Conservation (phyloP, 192 early-diverging fungal species). For the Backusella tuberculispora region DNA sequence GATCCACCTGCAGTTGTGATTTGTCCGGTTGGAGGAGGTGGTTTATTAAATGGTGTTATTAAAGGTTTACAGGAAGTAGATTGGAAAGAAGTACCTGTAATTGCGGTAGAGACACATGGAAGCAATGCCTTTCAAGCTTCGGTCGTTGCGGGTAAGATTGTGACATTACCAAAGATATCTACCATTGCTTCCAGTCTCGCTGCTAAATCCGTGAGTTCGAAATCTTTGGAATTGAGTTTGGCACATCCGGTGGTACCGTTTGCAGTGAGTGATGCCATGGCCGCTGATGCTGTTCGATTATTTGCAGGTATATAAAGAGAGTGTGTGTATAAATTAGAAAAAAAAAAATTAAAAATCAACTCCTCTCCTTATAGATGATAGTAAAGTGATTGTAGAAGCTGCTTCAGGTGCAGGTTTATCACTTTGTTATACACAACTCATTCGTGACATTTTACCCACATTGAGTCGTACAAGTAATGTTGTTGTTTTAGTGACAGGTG, state of each 20-base stretch:
- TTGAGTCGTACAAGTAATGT: constrained; percentile 58
- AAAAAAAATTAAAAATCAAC: not conserved
- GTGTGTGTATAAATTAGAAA: not conserved
- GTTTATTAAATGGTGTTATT: constrained; percentile 68
- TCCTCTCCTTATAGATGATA: constrained; percentile 49
- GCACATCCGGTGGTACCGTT: constrained; percentile 59
- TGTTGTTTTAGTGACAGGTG: constrained; percentile 72
- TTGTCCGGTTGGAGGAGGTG: constrained; percentile 72
- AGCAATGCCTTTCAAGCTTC: constrained; percentile 72
- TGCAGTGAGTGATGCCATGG: constrained; percentile 62
- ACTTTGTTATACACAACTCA: constrained; percentile 60
- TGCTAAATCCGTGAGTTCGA: constrained; percentile 45
- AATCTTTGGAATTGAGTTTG: constrained; percentile 50
- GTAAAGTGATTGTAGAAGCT: constrained; percentile 63
- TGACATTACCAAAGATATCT: constrained; percentile 46
- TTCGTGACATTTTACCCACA: constrained; percentile 64
- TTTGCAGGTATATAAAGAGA: constrained; percentile 49
- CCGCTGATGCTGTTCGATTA: constrained; percentile 51
- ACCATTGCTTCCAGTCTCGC: constrained; percentile 53
- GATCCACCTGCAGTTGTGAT: constrained; percentile 65
- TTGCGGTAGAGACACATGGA: constrained; percentile 77
- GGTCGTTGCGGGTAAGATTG: constrained; percentile 55
- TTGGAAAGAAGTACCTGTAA: constrained; percentile 71
- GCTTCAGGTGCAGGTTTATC: constrained; percentile 67
- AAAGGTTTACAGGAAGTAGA: constrained; percentile 60